Conservation (phyloP, 192 early-diverging fungal species). For the Coemansia aciculifera region DNA sequence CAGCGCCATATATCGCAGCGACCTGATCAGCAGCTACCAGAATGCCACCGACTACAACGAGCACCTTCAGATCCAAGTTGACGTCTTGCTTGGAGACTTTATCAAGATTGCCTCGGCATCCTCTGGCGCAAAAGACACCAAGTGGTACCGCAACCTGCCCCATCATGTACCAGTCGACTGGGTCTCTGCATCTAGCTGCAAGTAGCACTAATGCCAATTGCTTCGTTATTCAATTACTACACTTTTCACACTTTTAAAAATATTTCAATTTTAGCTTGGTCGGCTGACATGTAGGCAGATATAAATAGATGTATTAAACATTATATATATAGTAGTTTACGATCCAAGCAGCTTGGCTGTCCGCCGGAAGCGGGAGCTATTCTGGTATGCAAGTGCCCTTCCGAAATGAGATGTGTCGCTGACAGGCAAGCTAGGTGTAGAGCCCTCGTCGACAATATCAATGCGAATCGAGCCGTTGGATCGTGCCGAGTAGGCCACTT, state of each 20-base stretch:
- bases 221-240: background rate
- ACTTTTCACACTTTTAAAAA: slow-evolving; percentile 1
- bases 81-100: slow-evolving; percentile 58
- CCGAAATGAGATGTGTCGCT: background rate
- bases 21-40: slow-evolving; percentile 71
- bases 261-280: background rate
- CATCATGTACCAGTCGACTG: slow-evolving; percentile 57
- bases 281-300: background rate
- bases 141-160: slow-evolving; percentile 74
- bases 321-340: background rate
- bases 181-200: slow-evolving; percentile 37
- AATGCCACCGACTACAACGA: slow-evolving; percentile 66
- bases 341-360: slow-evolving; percentile 36
- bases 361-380: slow-evolving; percentile 41
- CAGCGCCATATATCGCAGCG: slow-evolving; percentile 61
- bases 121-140: slow-evolving; percentile 55
- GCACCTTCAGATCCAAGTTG: slow-evolving; percentile 64
- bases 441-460: slow-evolving; percentile 34
- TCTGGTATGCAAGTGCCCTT: slow-evolving; percentile 2
- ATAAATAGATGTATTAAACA: background rate
- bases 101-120: slow-evolving; percentile 53
- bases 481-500: slow-evolving; percentile 35
- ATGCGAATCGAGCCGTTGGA: slow-evolving; percentile 35
- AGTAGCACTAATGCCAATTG: slow-evolving; percentile 10
- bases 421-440: slow-evolving; percentile 9